A percentile compares a stretch with the other conserved stretches of the same genome.
Conservation (phyloP, 345 rosid genomes). For the Tarenaya hassleriana region DNA sequence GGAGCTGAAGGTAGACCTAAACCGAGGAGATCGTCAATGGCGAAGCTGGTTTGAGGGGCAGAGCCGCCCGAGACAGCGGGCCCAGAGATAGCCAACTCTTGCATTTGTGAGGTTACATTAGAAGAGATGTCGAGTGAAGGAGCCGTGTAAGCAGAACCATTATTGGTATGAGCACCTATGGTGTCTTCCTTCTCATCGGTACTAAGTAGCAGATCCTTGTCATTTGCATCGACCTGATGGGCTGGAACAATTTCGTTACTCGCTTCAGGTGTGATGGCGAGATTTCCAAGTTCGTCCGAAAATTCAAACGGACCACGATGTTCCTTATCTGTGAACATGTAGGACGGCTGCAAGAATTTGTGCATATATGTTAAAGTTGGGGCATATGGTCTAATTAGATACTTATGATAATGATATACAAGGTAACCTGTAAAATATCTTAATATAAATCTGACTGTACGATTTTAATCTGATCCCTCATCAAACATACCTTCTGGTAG, state of each 20-base stretch:
- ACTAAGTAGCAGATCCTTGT: constrained; percentile 75
- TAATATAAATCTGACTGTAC: neutral
- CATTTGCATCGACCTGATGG: constrained; percentile 75
- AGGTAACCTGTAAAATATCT: too few species aligned
- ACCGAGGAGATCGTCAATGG: constrained; percentile 80
- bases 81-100: constrained; percentile 45
- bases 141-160: constrained; percentile 63
- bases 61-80: constrained; percentile 26
- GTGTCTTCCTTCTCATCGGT: constrained; percentile 77
- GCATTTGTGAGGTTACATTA: constrained; percentile 40
- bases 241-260: constrained; percentile 50
- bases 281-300: constrained; percentile 67
- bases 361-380: constrained; percentile 15
- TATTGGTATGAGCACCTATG: constrained; percentile 35
- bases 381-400: neutral
- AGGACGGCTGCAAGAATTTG: constrained; percentile 74
- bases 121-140: constrained; percentile 52
- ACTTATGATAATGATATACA: too few species aligned
- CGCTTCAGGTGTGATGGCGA: constrained; percentile 60
- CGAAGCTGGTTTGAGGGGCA: constrained; percentile 49
- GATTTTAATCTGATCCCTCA: neutral
- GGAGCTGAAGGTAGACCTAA: constrained; percentile 54
- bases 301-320: constrained; percentile 90
- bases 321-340: constrained; percentile 95
- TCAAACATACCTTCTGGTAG: constrained; percentile 70